Conservation (phyloP, 1,284 basidiomycete species). For the Lignosus rhinocerotis region DNA sequence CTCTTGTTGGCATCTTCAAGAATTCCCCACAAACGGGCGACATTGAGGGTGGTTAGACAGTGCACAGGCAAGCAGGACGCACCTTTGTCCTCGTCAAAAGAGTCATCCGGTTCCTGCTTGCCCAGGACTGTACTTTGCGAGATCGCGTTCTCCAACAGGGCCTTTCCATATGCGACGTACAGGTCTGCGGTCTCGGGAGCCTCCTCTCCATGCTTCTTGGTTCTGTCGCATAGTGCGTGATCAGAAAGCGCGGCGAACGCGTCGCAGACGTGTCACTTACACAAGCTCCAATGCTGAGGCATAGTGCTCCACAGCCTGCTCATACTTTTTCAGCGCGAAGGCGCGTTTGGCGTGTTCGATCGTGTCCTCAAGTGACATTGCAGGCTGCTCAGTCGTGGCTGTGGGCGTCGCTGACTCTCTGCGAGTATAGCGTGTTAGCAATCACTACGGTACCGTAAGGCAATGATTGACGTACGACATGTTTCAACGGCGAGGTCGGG, state of each 20-base stretch:
- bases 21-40: not conserved
- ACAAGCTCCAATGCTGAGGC: conserved; percentile 80
- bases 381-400: conserved; percentile 19
- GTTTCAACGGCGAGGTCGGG: not conserved
- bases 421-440: not conserved
- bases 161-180: conserved; percentile 85
- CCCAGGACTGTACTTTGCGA: conserved; percentile 80
- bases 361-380: conserved; percentile 49
- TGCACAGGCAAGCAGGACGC: conserved; percentile 1
- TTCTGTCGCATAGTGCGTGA: conserved; percentile 44
- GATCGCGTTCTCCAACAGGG: conserved; percentile 86
- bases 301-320: conserved; percentile 84
- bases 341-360: conserved; percentile 82
- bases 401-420: conserved; percentile 17
- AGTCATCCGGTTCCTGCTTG: conserved; percentile 69
- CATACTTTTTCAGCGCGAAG: conserved; percentile 84
- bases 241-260: conserved; percentile 14
- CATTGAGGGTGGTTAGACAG: not conserved
- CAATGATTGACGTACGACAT: conserved; percentile 19
- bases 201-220: conserved; percentile 70
- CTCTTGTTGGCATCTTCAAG: conserved; percentile 36
- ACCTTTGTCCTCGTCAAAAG: conserved; percentile 41
- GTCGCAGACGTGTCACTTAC: conserved; percentile 44
- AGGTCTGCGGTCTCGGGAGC: conserved; percentile 80
- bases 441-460: not conserved